Conservation (phyloP, 2,329 filamentous ascomycete species). For the Xylariaceae sp. region DNA sequence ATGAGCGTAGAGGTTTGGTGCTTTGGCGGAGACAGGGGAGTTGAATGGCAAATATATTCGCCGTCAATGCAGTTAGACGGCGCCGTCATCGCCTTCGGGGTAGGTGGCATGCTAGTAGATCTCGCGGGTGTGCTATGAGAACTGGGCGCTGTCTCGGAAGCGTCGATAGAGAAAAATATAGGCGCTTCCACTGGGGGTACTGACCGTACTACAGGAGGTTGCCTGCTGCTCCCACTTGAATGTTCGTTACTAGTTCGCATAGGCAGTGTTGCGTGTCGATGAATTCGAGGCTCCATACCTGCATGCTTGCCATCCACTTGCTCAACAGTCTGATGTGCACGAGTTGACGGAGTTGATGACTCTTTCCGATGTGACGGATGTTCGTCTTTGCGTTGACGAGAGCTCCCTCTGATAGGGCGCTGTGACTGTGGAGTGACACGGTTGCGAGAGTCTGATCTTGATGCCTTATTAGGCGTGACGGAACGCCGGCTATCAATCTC, state of each 20-base stretch:
- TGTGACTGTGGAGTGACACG: background rate
- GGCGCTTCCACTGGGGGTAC: background rate
- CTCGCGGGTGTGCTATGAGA: background rate
- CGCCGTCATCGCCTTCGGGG: background rate
- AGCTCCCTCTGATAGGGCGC: background rate
- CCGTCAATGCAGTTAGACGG: background rate
- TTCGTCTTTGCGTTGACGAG: background rate
- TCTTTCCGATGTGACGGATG: background rate
- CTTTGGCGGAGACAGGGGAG: background rate
- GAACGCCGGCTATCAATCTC: background rate
- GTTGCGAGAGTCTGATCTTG: background rate
- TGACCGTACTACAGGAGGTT: background rate
- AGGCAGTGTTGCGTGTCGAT: background rate
- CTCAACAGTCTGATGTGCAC: background rate
- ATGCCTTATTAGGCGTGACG: background rate
- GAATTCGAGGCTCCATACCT: background rate
- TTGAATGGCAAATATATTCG: background rate
- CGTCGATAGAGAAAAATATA: background rate
- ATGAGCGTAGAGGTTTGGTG: background rate
- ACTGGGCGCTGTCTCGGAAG: background rate
- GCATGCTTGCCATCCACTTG: background rate
- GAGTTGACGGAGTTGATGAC: background rate
- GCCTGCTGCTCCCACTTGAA: background rate
- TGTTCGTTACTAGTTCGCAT: background rate
- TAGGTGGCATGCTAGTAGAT: background rate